Conservation (phyloP, 2,329 filamentous ascomycete genomes). For the Pyrenochaeta sp. region DNA sequence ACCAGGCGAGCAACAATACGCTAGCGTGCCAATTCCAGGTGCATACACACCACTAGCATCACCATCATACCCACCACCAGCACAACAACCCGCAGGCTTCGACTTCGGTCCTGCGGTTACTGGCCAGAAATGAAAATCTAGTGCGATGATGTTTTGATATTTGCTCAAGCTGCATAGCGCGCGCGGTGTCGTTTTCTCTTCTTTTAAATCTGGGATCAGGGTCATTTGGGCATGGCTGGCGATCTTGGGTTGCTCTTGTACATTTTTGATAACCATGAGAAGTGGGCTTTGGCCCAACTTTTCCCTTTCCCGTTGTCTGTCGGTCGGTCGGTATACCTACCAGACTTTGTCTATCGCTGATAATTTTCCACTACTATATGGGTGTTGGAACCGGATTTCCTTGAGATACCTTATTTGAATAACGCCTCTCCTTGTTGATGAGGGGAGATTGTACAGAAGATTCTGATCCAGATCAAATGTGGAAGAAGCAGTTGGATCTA, state of each 20-base stretch:
- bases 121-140: slow-evolving; percentile 23
- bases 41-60: slow-evolving; percentile 68
- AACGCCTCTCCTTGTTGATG: slow-evolving; percentile 10
- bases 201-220: slow-evolving; percentile 26
- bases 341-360: slow-evolving; percentile 10
- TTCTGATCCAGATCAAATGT: not conserved
- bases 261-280: slow-evolving; percentile 30
- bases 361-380: slow-evolving; percentile 3
- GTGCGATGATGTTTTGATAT: slow-evolving; percentile 4
- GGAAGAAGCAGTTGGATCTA: too few species aligned
- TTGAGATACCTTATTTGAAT: slow-evolving; percentile 9
- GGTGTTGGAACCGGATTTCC: slow-evolving; percentile 7
- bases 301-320: slow-evolving; percentile 12
- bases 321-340: slow-evolving; percentile 3
- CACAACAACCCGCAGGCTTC: slow-evolving; percentile 38
- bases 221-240: slow-evolving; percentile 26
- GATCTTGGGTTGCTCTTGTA: slow-evolving; percentile 32
- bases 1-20: slow-evolving; percentile 84
- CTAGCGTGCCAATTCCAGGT: slow-evolving; percentile 84
- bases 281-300: slow-evolving; percentile 12
- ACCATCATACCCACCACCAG: slow-evolving; percentile 50
- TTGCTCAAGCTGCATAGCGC: slow-evolving; percentile 23
- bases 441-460: not conserved
- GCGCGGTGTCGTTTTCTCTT: slow-evolving; percentile 17
- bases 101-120: slow-evolving; percentile 48